Evolutionary conservation across 495 filamentous ascomycete species (phyloP), one percentile per base, ranked within the genome.

Genomic region (Physcia stellaris): DNA sequence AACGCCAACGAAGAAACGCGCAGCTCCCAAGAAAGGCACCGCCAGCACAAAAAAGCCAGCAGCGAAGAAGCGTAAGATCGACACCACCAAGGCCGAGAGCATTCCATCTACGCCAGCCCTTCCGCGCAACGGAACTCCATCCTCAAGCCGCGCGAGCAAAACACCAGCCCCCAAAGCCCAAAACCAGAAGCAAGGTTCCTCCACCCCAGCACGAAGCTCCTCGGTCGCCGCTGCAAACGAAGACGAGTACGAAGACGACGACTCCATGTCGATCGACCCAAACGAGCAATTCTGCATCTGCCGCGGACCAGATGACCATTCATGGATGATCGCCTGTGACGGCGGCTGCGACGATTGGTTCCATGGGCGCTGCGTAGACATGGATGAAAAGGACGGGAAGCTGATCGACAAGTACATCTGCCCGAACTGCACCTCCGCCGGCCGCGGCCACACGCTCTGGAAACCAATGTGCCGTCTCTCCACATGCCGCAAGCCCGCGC

Each of bases 301-400:
- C 45, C 70, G 77, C 32, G 68, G 67, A 41, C 74, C 74, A 12
- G 79, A 84, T 48, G 77, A 81, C 44, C 78, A 81, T 46, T 77
- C 68, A 9, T 80, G 77, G 72, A 84, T 84, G 79, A 79, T 84
- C 47, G 75, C 59, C 4, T 84, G 79, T 44, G 78, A 84, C 48
- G 77, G 76, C 11, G 70, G 62, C 4, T 84, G 79, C 43, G 73
- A 82, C 20, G 79, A 82, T 50, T 84, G 79, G 79, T 84, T 72
- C 43, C 79, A 84, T 50, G 75, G 75, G 19, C 68, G 68, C 32
- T 84, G 79, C 45, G 71, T 84, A 28, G 62, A 71, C 42, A 72
- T 84, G 45, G 60, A 67, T 32, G 65, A 71, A 30, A 56, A 64
- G 39, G 73, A 80, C 43, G 74, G 68, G 4, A 66, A 77, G 13